Evolutionary conservation across 345 rosid genomes (phyloP).

Genomic region (Brassica carinata): DNA sequence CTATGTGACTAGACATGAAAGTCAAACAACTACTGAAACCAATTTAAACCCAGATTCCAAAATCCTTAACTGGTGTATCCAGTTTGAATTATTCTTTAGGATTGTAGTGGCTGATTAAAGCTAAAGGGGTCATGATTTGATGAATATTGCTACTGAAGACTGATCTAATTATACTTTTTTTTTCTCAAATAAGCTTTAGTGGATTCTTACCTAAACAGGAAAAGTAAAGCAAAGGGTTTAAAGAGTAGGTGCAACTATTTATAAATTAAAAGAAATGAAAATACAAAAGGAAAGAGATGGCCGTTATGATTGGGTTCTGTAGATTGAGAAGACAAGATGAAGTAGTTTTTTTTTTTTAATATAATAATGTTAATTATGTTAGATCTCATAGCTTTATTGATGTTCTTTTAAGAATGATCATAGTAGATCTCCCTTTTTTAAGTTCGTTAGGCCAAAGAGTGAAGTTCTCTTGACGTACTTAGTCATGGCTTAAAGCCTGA

Average conservation of each 20-base stretch:
- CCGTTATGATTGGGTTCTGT: conserved; percentile 29
- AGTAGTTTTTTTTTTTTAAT: not conserved
- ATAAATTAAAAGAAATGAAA: conserved; percentile 14
- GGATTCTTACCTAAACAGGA: conserved; percentile 36
- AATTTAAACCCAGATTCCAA: not conserved
- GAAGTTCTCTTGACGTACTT: not conserved
- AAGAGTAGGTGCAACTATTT: conserved; percentile 22
- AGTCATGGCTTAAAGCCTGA: not conserved
- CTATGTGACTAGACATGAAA: conserved; percentile 37
- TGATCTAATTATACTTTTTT: conserved; percentile 13
- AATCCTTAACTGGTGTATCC: not conserved
- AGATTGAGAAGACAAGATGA: conserved; percentile 28
- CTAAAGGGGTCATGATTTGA: conserved; percentile 10
- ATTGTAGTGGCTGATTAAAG: conserved; percentile 16
- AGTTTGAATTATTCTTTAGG: not conserved
- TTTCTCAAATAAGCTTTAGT: conserved; percentile 29
- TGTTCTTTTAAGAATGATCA: conserved; percentile 21
- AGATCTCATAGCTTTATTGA: conserved; percentile 33
- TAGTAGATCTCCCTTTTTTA: conserved; percentile 13
- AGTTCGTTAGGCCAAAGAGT: not conserved
- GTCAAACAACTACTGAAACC: conserved; percentile 24
- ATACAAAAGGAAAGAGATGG: conserved; percentile 3
- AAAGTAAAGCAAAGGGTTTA: not conserved
- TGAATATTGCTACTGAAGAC: conserved; percentile 35
- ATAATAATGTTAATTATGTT: conserved; percentile 6